Percentiles rank a stretch among this genome's conserved stretches.
Evolutionary conservation across 2,329 filamentous ascomycete genomes (phyloP).

Genomic region (Ampelomyces quisqualis): DNA sequence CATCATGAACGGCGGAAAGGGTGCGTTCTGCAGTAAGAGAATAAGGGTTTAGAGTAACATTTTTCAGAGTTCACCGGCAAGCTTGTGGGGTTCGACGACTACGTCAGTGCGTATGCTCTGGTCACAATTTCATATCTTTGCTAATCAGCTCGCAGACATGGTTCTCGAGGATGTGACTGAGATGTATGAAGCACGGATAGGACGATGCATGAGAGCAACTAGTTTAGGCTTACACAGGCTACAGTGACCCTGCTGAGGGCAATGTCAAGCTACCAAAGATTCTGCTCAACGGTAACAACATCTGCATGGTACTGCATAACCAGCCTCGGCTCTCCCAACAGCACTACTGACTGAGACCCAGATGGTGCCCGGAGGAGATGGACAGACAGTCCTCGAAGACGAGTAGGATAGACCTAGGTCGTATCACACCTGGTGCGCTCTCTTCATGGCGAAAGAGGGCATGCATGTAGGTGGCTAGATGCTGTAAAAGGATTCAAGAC

Average conservation of each 20-base stretch:
- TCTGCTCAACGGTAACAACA: conserved; percentile 94
- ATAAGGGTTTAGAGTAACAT: conserved; percentile 6
- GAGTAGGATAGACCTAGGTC: conserved; percentile 13
- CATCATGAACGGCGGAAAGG: conserved; percentile 99
- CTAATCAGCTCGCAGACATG: conserved; percentile 70
- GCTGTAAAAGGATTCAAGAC: too few species aligned
- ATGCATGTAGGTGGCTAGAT: too few species aligned
- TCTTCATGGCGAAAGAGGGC: too few species aligned
- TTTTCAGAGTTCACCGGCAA: conserved; percentile 87
- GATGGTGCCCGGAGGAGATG: conserved; percentile 42
- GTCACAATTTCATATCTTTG: background rate
- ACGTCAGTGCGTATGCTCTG: conserved; percentile 79
- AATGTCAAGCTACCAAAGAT: conserved; percentile 92
- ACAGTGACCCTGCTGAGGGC: conserved; percentile 79
- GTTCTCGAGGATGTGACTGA: conserved; percentile 96
- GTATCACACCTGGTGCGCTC: too few species aligned
- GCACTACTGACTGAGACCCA: conserved; percentile 15
- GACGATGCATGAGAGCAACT: background rate
- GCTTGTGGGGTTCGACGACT: conserved; percentile 95
- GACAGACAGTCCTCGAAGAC: conserved; percentile 29
- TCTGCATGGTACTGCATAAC: conserved; percentile 91
- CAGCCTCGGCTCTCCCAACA: background rate
- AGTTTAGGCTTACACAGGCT: conserved; percentile 8
- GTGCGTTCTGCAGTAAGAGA: conserved; percentile 50
- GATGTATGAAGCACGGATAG: conserved; percentile 62